Percentiles rank a stretch among this genome's conserved stretches.
These are phyloP conservation scores for Trametes punicea DNA, from an alignment of 768 basidiomycete species.

Conservation along the genomic window DNA sequence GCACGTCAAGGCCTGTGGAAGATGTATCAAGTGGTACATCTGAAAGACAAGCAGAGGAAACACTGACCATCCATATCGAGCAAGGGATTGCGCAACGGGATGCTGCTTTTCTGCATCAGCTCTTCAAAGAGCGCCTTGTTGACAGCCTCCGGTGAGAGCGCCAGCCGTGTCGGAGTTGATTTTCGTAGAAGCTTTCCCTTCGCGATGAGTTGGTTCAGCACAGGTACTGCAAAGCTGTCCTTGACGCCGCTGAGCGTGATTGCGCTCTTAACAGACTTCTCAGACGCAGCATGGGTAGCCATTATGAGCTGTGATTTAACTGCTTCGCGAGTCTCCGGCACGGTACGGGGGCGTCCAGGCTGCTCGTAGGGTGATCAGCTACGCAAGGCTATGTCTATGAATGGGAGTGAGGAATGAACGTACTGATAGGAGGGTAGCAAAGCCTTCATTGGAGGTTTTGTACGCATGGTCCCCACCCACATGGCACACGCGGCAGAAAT, in stretches of 20 bases:
- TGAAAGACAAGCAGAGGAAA: neutral
- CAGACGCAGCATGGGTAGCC: slow-evolving; percentile 9
- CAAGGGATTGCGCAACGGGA: slow-evolving; percentile 8
- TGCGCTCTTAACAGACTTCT: slow-evolving; percentile 5
- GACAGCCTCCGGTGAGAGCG: neutral
- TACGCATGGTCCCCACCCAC: slow-evolving; percentile 27
- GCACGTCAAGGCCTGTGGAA: slow-evolving; percentile 27
- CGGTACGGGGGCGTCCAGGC: slow-evolving; percentile 4
- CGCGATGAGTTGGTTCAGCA: slow-evolving; percentile 6
- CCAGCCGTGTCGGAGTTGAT: neutral
- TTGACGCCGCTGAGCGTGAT: slow-evolving; percentile 13
- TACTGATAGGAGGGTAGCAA: slow-evolving; percentile 23
- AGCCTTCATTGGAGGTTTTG: slow-evolving; percentile 29
- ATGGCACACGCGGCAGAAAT: slow-evolving; percentile 33
- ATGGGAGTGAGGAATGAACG: neutral
- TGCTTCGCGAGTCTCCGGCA: slow-evolving; percentile 8
- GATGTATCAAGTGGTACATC: neutral
- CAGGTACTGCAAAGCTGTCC: slow-evolving; percentile 13
- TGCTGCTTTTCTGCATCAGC: neutral
- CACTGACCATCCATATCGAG: slow-evolving; percentile 6
- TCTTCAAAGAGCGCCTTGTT: neutral
- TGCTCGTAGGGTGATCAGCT: neutral
- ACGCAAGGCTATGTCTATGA: too few species aligned
- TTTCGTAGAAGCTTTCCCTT: slow-evolving; percentile 10
- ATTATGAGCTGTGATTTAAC: slow-evolving; percentile 2